Percentiles rank a stretch among this genome's conserved stretches.
These are phyloP conservation scores for Cardamine occulta DNA, from an alignment of 345 rosid species.

Conservation along the genomic window DNA sequence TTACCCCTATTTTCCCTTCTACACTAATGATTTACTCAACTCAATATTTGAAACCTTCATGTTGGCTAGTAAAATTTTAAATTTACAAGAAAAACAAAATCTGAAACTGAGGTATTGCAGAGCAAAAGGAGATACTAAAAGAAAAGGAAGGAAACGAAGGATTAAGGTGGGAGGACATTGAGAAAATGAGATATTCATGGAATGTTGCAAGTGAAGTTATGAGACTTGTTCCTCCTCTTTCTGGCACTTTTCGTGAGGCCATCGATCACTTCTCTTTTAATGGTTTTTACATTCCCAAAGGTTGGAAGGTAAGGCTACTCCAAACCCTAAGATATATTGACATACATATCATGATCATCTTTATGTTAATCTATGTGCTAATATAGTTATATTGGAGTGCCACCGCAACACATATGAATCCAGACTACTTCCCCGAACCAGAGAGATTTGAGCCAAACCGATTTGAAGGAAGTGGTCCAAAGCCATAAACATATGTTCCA, in stretches of 20 bases:
- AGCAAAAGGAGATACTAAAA: constrained; percentile 52
- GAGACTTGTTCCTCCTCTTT: constrained; percentile 55
- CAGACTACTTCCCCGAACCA: constrained; percentile 49
- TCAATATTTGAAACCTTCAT: not conserved
- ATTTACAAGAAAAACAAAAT: not conserved
- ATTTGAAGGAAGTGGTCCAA: constrained; percentile 52
- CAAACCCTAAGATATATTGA: not conserved
- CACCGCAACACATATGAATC: constrained; percentile 47
- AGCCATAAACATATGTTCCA: constrained; percentile 54
- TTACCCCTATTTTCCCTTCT: not conserved
- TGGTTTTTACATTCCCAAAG: constrained; percentile 54
- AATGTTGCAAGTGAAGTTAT: constrained; percentile 60
- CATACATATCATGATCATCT: not conserved
- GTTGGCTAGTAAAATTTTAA: not conserved
- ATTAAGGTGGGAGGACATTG: constrained; percentile 52
- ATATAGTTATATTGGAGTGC: constrained; percentile 55
- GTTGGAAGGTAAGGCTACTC: constrained; percentile 50
- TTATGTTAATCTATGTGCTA: not conserved
- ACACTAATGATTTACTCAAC: not conserved
- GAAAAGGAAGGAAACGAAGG: constrained; percentile 43
- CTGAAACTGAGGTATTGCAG: constrained; percentile 28
- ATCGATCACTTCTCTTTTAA: constrained; percentile 45
- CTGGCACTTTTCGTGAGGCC: constrained; percentile 55
- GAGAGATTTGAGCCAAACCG: constrained; percentile 53
- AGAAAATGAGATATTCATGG: constrained; percentile 59